Percentiles rank a stretch among this genome's conserved stretches.
Conservation (phyloP, 495 filamentous ascomycete species). For the Penicillium samsonianum region DNA sequence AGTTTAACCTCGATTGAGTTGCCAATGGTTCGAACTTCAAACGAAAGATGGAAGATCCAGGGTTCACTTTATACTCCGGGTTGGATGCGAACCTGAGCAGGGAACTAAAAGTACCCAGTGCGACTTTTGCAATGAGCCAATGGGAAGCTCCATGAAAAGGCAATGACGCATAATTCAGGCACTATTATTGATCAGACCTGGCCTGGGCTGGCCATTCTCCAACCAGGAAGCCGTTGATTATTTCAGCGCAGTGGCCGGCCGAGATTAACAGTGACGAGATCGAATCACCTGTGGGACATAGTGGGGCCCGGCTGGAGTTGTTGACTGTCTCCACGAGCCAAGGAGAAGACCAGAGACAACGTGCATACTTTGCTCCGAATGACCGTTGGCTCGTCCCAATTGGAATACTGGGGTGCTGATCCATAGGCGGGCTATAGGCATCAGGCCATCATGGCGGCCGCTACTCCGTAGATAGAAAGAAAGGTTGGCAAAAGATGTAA, state of each 20-base stretch:
- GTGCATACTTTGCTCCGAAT: constrained; percentile 1
- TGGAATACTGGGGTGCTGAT: background rate
- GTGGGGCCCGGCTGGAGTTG: background rate
- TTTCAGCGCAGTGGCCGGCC: constrained; percentile 1
- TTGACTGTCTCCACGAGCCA: constrained; percentile 7
- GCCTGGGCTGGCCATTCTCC: constrained; percentile 8
- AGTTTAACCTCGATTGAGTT: background rate
- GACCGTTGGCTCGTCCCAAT: background rate
- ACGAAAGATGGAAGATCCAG: background rate
- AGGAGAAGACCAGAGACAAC: background rate
- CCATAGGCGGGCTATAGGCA: background rate
- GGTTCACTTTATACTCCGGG: constrained; percentile 2
- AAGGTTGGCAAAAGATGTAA: background rate
- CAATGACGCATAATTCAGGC: background rate
- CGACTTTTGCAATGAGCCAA: constrained; percentile 4
- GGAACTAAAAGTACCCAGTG: background rate
- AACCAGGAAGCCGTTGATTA: constrained; percentile 9
- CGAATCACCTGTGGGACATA: background rate
- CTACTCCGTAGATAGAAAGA: background rate
- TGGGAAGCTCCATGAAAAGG: background rate
- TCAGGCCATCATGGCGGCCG: background rate
- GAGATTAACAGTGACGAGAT: constrained; percentile 7
- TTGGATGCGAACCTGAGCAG: background rate
- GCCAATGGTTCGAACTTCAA: background rate
- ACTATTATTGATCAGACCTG: constrained; percentile 2